phyloP scores from a whole-genome alignment of 2,329 filamentous ascomycete species.

The Orbilia quercus region DNA sequence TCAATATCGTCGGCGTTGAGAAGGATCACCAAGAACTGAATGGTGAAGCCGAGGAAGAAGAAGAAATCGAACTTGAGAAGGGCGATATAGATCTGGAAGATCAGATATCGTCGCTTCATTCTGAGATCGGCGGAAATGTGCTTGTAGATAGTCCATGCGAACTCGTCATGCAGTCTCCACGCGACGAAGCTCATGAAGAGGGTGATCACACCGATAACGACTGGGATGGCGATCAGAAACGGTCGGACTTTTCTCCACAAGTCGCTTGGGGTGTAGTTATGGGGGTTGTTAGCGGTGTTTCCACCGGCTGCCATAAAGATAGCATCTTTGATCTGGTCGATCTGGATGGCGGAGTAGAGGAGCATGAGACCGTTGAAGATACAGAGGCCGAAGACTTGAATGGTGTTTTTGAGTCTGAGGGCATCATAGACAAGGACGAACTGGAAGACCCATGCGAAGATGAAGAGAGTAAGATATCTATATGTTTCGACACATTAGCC shows the following conservation, averaged over 20 bases:
- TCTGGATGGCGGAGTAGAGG: slow-evolving; percentile 91
- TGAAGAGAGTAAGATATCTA: slow-evolving; percentile 81
- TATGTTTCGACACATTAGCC: slow-evolving; percentile 42
- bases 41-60: slow-evolving; percentile 98
- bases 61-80: slow-evolving; percentile 99
- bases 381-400: slow-evolving; percentile 95
- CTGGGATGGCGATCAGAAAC: slow-evolving; percentile 85
- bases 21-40: slow-evolving; percentile 96
- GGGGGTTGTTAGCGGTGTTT: slow-evolving; percentile 32
- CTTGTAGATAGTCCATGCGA: slow-evolving; percentile 99
- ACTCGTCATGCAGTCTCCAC: slow-evolving; percentile 98
- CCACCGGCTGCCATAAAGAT: slow-evolving; percentile 63
- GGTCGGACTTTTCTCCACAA: slow-evolving; percentile 79
- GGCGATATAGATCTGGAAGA: slow-evolving; percentile 98
- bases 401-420: slow-evolving; percentile 93
- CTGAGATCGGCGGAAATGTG: slow-evolving; percentile 96
- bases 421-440: slow-evolving; percentile 92
- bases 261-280: slow-evolving; percentile 40
- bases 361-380: slow-evolving; percentile 90
- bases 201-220: slow-evolving; percentile 81
- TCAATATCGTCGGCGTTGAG: slow-evolving; percentile 73
- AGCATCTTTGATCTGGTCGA: slow-evolving; percentile 85
- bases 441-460: slow-evolving; percentile 96
- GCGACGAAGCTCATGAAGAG: slow-evolving; percentile 79
- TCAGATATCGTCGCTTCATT: slow-evolving; percentile 95